A percentile compares a stretch with the other conserved stretches of the same genome.
phyloP scores from a whole-genome alignment of 768 basidiomycete species.

The Calvatia gigantea region DNA sequence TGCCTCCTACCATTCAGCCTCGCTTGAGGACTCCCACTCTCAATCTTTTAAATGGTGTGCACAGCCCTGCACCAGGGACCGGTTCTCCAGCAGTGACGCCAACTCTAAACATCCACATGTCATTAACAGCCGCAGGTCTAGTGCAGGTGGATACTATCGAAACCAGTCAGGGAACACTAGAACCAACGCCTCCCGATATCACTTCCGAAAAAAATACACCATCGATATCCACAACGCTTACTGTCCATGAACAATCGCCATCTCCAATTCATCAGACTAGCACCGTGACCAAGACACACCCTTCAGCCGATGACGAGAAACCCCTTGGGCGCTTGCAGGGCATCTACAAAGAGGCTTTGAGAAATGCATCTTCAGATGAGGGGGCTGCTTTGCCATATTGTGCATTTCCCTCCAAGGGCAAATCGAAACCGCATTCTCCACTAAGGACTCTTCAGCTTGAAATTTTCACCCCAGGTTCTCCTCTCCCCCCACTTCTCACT shows the following conservation, averaged over 20 bases:
- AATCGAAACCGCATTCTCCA: neutral
- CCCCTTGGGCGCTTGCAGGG: neutral
- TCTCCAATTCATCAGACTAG: neutral
- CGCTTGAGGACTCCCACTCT: neutral
- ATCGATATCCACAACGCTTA: neutral
- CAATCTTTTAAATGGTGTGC: neutral
- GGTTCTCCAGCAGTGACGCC: too few relatives aligned
- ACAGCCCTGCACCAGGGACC: neutral
- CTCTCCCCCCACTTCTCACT: slow-evolving; percentile 8
- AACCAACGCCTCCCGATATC: neutral
- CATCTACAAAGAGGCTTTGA: slow-evolving; percentile 2
- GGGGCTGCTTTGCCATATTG: neutral
- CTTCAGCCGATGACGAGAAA: neutral
- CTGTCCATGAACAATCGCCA: neutral
- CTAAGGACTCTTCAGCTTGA: neutral
- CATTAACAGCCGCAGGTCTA: too few relatives aligned
- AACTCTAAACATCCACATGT: neutral
- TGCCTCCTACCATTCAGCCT: neutral
- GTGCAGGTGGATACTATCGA: neutral
- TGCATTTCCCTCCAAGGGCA: neutral
- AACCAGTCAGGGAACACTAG: too few relatives aligned
- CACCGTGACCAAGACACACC: neutral
- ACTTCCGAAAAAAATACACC: neutral
- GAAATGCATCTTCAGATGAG: neutral
- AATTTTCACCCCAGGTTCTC: neutral